These are phyloP conservation scores for Chimonanthus salicifolius DNA, from an alignment of 164 flowering plant genomes.

Conservation along the genomic window DNA sequence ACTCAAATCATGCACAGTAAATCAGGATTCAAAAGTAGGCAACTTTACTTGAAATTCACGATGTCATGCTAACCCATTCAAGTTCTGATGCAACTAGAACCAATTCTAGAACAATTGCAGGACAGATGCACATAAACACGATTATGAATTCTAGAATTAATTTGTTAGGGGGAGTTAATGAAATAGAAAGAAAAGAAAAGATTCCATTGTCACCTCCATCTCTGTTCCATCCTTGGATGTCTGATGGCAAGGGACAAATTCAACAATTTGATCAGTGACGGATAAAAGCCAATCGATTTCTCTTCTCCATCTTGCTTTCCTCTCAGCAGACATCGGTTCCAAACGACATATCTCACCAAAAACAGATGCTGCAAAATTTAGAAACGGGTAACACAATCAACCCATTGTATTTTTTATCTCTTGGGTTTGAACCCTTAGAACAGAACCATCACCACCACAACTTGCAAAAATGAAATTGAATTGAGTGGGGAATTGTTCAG, in stretches of 20 bases:
- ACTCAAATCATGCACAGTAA: too few relatives aligned
- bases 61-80: not conserved
- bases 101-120: not conserved
- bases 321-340: conserved; percentile 77
- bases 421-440: not conserved
- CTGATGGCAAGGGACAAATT: conserved; percentile 81
- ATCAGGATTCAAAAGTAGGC: too few relatives aligned
- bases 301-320: conserved; percentile 69
- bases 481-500: not conserved
- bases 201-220: conserved; percentile 55
- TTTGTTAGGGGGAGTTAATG: not conserved
- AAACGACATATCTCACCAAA: conserved; percentile 73
- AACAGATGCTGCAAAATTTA: conserved; percentile 55
- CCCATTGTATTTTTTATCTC: not conserved
- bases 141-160: too few relatives aligned
- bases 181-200: not conserved
- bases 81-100: not conserved
- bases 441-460: not conserved
- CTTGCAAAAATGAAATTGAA: not conserved
- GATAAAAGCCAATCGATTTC: conserved; percentile 91
- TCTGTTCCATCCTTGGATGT: conserved; percentile 52
- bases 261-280: conserved; percentile 89
- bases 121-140: not conserved
- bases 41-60: too few relatives aligned
- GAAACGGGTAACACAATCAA: not conserved